Percentiles rank a stretch among this genome's conserved stretches.
Evolutionary conservation across 352 stramenopile species (phyloP).

Genomic region (Phytophthora capsici): DNA sequence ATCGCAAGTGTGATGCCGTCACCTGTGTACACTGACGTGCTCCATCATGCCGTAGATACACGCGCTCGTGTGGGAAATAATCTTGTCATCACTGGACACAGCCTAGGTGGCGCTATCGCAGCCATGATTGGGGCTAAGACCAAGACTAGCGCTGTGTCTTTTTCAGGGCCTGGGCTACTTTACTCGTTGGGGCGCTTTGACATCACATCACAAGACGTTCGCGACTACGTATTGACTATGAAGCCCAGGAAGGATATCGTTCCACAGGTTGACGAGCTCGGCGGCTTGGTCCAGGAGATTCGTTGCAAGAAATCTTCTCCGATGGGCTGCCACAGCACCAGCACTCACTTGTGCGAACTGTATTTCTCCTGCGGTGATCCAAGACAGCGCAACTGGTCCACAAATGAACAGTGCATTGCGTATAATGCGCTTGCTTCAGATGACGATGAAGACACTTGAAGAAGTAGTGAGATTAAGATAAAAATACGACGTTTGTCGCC

Average conservation of each 20-base stretch:
- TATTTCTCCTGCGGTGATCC: conserved; percentile 76
- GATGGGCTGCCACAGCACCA: conserved; percentile 75
- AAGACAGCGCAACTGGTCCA: conserved; percentile 66
- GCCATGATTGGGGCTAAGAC: conserved; percentile 80
- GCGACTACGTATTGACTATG: conserved; percentile 83
- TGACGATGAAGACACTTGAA: conserved; percentile 36
- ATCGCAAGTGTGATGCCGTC: conserved; percentile 67
- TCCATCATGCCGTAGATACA: conserved; percentile 60
- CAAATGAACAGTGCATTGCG: conserved; percentile 59
- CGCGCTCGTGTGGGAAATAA: conserved; percentile 54
- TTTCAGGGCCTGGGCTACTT: conserved; percentile 74
- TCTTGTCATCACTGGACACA: conserved; percentile 80
- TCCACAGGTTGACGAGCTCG: conserved; percentile 74
- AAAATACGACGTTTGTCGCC: conserved; percentile 21
- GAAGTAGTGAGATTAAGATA: conserved; percentile 20
- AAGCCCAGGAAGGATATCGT: conserved; percentile 84
- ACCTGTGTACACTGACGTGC: conserved; percentile 62
- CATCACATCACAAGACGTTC: conserved; percentile 61
- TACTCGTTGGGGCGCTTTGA: conserved; percentile 80
- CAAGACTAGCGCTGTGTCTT: conserved; percentile 74
- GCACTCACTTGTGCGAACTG: conserved; percentile 79
- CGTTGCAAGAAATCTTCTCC: conserved; percentile 72
- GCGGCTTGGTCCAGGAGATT: conserved; percentile 81
- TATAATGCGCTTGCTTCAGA: conserved; percentile 47
- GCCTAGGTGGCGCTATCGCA: conserved; percentile 76